Evolutionary conservation across 768 basidiomycete species (phyloP), one percentile per base, ranked within the genome.

Genomic region (Lentinula sp.): DNA sequence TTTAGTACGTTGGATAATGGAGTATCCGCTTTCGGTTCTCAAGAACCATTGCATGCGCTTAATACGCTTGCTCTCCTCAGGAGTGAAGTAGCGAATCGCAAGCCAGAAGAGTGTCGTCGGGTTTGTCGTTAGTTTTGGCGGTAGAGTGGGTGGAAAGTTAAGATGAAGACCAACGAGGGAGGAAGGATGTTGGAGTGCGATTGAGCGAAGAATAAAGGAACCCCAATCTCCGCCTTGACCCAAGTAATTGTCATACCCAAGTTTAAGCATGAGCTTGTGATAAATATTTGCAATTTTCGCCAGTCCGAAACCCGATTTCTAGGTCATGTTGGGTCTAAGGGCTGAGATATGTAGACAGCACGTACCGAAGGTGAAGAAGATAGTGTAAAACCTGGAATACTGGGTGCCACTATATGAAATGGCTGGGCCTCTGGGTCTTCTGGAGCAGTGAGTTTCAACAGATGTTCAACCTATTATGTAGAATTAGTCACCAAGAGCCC

Each of bases 181-280:
- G 28, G 68, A 63, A 11, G 71, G 71, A 61, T 70, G 66, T 34
- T 64, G 57, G 11, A 66, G 60, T 2, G 70, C 72, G 23, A 74
- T 61, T 13, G 67, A 65, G 7, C 72, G 71, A 23, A 69, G 55
- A 32, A 73, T 68, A 51, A 72, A 59, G 3, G 70, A 70, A 18
- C 73, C 73, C 69, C 69, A 73, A 61, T 75, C 74, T 13, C 74
- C 74, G 11, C 69, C 73, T 65, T 75, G 74, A 6, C 64, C 70
- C 16, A 73, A 59, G 58, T 69, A 75, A 37, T 63, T 66, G 32
- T 62, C 59, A 56, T 75, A 75, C 2, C 71, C 71, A 23, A 75
- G 64, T 11, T 66, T 65, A 15, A 66, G 52, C 74, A 75, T 73
- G 21, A 75, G 69, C 49, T 69, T 69, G 57, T 73, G 69, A 63